Evolutionary conservation across 1,284 basidiomycete genomes (phyloP), one percentile per base, ranked within the genome.

Genomic region (Psilocybe mexicana): DNA sequence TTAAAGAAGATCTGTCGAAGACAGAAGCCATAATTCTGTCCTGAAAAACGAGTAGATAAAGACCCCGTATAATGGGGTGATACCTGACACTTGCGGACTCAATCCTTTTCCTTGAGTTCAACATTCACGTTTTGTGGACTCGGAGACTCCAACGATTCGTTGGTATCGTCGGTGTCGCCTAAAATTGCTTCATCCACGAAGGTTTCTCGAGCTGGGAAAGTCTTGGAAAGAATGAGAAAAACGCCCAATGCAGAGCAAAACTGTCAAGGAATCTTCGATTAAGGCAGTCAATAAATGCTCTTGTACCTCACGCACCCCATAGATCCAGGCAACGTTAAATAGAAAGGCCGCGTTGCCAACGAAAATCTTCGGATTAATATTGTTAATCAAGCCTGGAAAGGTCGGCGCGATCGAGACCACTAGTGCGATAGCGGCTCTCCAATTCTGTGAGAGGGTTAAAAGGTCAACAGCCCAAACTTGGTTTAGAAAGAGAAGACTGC

Each of bases 301-400:
- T 14, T 25, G 14, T 18, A 5, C 8, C 10, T 2, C 26, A 74
- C 84, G 60, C 71, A 90, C 87, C 35, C 88, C 87, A 57, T 84
- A 88, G 7, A 90, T 63, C 84, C 87, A 91, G 4, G 85, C 84
- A 61, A 91, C 78, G 64, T 87, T 81, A 65, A 85, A 90, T 8
- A 90, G 66, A 61, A 77, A 79, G 2, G 69, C 68, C 1, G 76
- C 79, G 25, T 81, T 75, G 18, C 84, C 86, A 12, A 88, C 79
- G 0, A 73, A 55, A 63, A 90, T 79, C 18, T 72, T 75, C 1
- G 82, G 66, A 64, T 86, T 86, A 70, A 92, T 88, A 58, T 81
- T 82, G 60, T 82, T 79, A 57, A 88, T 81, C 47, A 92, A 76
- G 0, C 88, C 88, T 0, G 90, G 89, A 36, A 92, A 68, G 59